A percentile compares a stretch with the other conserved stretches of the same genome.
Conservation (phyloP, 257 asterid genomes). For the Capsicum pubescens region DNA sequence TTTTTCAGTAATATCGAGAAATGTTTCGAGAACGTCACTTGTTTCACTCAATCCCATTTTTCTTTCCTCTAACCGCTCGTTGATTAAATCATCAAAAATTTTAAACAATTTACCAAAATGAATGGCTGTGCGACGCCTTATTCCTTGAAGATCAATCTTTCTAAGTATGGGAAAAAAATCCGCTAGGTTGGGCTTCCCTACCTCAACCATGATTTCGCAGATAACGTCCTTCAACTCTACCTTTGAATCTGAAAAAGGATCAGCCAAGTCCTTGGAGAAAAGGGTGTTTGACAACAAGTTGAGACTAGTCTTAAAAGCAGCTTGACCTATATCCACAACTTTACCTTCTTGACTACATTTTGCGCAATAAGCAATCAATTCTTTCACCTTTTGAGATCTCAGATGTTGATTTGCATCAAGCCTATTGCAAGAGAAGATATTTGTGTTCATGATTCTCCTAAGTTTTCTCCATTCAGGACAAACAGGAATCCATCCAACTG, state of each 20-base stretch:
- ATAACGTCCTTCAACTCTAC: not conserved
- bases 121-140: not conserved
- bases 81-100: not conserved
- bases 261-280: conserved; percentile 57
- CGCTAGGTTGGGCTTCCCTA: not conserved
- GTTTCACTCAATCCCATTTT: rapidly evolving
- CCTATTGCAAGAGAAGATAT: conserved; percentile 43
- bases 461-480: conserved; percentile 32
- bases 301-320: conserved; percentile 30
- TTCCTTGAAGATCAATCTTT: conserved; percentile 2
- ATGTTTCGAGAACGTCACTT: not conserved
- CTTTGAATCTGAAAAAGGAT: conserved; percentile 61
- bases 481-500: conserved; percentile 33
- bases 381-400: conserved; percentile 51
- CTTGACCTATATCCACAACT: conserved; percentile 57
- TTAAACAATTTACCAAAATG: not conserved
- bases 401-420: conserved; percentile 51
- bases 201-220: too few relatives aligned
- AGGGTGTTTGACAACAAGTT: conserved; percentile 59
- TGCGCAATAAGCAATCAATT: conserved; percentile 56
- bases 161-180: not conserved
- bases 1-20: not conserved
- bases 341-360: conserved; percentile 46
- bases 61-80: not conserved
- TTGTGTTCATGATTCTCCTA: conserved; percentile 33